Evolutionary conservation across 1,139 yeast genomes (phyloP).

Genomic region (Debaryomyces subglobosus): DNA sequence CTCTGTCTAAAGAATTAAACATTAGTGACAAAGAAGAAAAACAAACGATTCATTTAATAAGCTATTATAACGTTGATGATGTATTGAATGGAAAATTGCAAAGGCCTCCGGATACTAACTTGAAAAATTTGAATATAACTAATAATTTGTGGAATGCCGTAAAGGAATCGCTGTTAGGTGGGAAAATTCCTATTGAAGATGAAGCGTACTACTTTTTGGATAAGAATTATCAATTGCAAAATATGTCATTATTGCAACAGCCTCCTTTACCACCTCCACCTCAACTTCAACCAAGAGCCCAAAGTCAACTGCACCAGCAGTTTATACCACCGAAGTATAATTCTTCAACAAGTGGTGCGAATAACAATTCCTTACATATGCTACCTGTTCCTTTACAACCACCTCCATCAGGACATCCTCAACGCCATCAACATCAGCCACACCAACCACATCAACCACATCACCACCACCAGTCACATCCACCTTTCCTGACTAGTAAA

Average conservation of each 20-base stretch:
- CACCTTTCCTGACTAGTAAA: not conserved
- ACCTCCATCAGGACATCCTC: conserved; percentile 13
- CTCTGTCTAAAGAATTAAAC: conserved; percentile 39
- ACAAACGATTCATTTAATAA: conserved; percentile 71
- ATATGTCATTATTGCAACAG: conserved; percentile 36
- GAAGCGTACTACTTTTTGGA: conserved; percentile 57
- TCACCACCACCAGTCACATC: conserved; percentile 5
- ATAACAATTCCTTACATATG: conserved; percentile 5
- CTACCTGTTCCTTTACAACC: conserved; percentile 8
- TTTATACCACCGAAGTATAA: conserved; percentile 10
- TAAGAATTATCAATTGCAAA: conserved; percentile 47
- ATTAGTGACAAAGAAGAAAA: conserved; percentile 30
- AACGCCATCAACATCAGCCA: conserved; percentile 11
- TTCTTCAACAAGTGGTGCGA: not conserved
- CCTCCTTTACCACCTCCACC: conserved; percentile 10
- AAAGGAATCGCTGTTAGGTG: conserved; percentile 64
- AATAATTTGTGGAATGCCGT: conserved; percentile 62
- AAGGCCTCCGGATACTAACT: conserved; percentile 60
- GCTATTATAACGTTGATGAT: conserved; percentile 78
- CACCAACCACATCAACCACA: conserved; percentile 11
- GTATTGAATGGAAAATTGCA: conserved; percentile 59
- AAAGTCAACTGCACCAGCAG: conserved; percentile 10
- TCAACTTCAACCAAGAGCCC: conserved; percentile 11
- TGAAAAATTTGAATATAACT: conserved; percentile 57
- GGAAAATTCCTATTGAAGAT: conserved; percentile 53